Base-by-base conservation (phyloP, 371 early-diverging fungal species). In the Funneliformis caledonium region DNA sequence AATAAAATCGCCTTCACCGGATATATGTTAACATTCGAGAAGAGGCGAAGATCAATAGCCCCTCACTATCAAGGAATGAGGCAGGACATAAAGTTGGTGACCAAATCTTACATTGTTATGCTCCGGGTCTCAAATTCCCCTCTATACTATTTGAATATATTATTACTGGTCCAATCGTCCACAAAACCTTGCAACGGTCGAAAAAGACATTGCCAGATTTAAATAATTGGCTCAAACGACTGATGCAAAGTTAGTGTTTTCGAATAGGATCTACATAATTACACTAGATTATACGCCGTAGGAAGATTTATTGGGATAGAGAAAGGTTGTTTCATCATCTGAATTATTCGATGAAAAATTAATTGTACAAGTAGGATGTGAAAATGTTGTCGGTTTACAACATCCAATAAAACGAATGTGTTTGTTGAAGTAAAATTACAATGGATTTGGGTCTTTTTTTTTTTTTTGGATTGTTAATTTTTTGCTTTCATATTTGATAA, bases 201-300 rank as follows among this genome's bases (percentile, higher is more conserved):
- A 77, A n/a, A 77, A 77, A 43, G 77, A 77, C 19, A 77, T 77
- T 26, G 77, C 65, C 12, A 61, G 67, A 48, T 77, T 77, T 43
- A 77, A 47, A 31, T 77, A 77, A 16, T 48, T 77, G 1, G 33
- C 77, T 0, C 11, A 26, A 14, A 77, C 67, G 0, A 77, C 77
- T 43, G 67, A 43, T 11, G 77, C 77, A 1, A 62, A 48, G 31
- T 45, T 77, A 19, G 61, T 61, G 14, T 77, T 77, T 9, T 22
- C 14, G 11, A 65, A 77, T 1, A 77, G 65, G n/a, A 65, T 65
- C 31, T 77, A 77, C 33, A 47, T 77, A 45, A 47, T 0, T 77
- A 65, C 26, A 77, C 77, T 0, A 77, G 16, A 50, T 19, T 77
- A 6, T 77, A 77, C 5, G 77, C 77, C 2, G 61, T 65, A 10